Conservation (phyloP, 768 basidiomycete genomes). For the Lactarius psammicola region DNA sequence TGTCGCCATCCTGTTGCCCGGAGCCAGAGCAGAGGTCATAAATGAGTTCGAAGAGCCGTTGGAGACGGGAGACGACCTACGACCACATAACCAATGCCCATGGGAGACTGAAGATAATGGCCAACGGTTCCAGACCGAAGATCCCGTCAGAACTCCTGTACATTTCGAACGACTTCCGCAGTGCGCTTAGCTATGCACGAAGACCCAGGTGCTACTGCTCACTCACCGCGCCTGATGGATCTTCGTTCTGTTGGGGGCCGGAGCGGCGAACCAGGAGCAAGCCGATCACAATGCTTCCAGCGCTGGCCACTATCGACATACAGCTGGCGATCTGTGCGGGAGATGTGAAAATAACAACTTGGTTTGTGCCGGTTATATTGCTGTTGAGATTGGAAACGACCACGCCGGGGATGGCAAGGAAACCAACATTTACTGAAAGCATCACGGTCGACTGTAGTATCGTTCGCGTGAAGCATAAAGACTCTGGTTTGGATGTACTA, state of each 20-base stretch:
- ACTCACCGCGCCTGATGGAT: constrained; percentile 27
- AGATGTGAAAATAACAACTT: background rate
- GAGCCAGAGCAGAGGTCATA: background rate
- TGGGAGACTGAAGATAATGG: constrained; percentile 53
- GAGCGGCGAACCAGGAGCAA: constrained; percentile 46
- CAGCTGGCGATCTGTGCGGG: constrained; percentile 43
- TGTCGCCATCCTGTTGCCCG: constrained; percentile 11
- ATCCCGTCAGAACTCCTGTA: background rate
- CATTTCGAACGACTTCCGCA: constrained; percentile 31
- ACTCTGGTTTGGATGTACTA: background rate
- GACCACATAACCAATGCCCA: constrained; percentile 58
- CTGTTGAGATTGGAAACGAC: background rate
- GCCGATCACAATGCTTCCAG: constrained; percentile 49
- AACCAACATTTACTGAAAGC: constrained; percentile 36
- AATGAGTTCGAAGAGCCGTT: no score
- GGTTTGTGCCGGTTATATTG: background rate
- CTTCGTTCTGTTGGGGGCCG: constrained; percentile 37
- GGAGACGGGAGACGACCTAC: constrained; percentile 38
- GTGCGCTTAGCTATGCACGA: background rate
- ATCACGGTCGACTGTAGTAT: constrained; percentile 34
- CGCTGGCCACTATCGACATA: constrained; percentile 45
- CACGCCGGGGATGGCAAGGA: constrained; percentile 37
- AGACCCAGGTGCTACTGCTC: background rate
- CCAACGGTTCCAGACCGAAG: constrained; percentile 33
- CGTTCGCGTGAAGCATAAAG: background rate